Conservation (phyloP, 495 filamentous ascomycete species). For the Echria macrotheca region DNA sequence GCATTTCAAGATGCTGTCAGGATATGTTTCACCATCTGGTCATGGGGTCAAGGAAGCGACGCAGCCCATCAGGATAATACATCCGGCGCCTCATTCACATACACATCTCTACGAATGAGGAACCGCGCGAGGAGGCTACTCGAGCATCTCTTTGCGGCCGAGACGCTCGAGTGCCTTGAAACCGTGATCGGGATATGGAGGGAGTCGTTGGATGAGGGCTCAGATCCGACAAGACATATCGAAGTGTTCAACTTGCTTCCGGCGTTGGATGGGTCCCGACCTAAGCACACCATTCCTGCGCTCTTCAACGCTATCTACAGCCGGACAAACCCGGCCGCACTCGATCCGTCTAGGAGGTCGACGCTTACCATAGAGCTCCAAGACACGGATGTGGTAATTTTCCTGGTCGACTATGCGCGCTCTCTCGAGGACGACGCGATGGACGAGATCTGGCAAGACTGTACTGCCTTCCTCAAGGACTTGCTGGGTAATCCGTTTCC, state of each 20-base stretch:
- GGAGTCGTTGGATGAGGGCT: slow-evolving; percentile 31
- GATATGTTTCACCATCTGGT: slow-evolving; percentile 90
- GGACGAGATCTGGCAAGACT: slow-evolving; percentile 97
- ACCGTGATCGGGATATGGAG: slow-evolving; percentile 82
- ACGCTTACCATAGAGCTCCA: slow-evolving; percentile 77
- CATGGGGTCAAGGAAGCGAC: slow-evolving; percentile 69
- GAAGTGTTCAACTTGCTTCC: slow-evolving; percentile 79
- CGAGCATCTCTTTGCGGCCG: slow-evolving; percentile 88
- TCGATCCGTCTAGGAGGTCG: slow-evolving; percentile 77
- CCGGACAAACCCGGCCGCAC: slow-evolving; percentile 73
- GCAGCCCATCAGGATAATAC: slow-evolving; percentile 54
- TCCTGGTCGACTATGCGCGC: slow-evolving; percentile 80
- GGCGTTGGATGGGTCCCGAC: slow-evolving; percentile 83
- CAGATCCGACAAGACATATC: slow-evolving; percentile 33
- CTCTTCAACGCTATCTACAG: slow-evolving; percentile 97
- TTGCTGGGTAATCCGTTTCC: slow-evolving; percentile 91
- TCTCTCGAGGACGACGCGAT: slow-evolving; percentile 97
- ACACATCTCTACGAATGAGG: slow-evolving; percentile 82
- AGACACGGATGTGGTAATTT: slow-evolving; percentile 77
- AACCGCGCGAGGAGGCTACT: slow-evolving; percentile 82
- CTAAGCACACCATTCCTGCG: slow-evolving; percentile 90
- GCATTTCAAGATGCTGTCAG: slow-evolving; percentile 94
- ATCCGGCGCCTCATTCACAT: slow-evolving; percentile 78
- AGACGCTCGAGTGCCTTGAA: slow-evolving; percentile 92
- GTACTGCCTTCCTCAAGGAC: slow-evolving; percentile 83